Evolutionary conservation across 2,329 filamentous ascomycete genomes (phyloP).

Genomic region (Aspergillus melleus): DNA sequence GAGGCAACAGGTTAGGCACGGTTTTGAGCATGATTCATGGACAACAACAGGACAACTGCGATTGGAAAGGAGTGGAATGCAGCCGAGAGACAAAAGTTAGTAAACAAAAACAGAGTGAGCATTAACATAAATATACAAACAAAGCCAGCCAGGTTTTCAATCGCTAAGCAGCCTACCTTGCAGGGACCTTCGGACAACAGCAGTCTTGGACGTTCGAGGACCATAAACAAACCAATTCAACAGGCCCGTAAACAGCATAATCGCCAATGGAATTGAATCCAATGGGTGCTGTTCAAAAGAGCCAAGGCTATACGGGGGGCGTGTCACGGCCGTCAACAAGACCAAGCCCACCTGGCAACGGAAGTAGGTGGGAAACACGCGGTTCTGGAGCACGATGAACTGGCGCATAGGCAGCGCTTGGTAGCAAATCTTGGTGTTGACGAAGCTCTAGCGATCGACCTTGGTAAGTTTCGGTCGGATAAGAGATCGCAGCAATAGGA

Average conservation of each 20-base stretch:
- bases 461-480: neutral
- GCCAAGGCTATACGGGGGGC: slow-evolving; percentile 32
- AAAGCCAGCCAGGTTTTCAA: slow-evolving; percentile 1
- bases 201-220: slow-evolving; percentile 33
- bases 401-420: slow-evolving; percentile 35
- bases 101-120: neutral
- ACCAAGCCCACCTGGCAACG: slow-evolving; percentile 37
- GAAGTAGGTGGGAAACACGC: slow-evolving; percentile 44
- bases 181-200: slow-evolving; percentile 33
- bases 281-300: slow-evolving; percentile 25
- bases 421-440: slow-evolving; percentile 43
- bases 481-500: neutral
- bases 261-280: slow-evolving; percentile 27
- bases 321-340: slow-evolving; percentile 34
- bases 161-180: slow-evolving; percentile 13
- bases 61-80: neutral
- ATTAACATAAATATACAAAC: neutral
- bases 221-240: slow-evolving; percentile 41
- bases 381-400: slow-evolving; percentile 43
- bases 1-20: neutral
- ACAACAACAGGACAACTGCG: neutral
- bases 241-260: slow-evolving; percentile 31
- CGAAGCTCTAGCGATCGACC: slow-evolving; percentile 33
- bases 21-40: neutral
- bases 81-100: neutral